These are phyloP conservation scores for Irpex sp. DNA, from an alignment of 1,284 basidiomycete species.

Conservation along the genomic window DNA sequence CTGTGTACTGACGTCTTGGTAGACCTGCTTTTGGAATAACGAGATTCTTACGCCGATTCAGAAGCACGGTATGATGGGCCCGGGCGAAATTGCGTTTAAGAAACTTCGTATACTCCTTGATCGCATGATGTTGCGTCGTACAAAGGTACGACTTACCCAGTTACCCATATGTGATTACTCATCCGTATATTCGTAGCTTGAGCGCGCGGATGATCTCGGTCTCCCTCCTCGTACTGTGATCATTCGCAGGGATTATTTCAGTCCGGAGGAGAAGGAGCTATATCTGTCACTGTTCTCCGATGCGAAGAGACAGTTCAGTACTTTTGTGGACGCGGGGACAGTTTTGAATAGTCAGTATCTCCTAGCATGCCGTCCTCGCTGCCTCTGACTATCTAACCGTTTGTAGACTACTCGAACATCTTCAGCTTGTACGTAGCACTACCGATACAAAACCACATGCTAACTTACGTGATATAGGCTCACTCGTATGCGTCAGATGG, in stretches of 20 bases:
- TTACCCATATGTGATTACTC: not conserved
- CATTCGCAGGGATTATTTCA: slow-evolving; percentile 91
- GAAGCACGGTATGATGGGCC: slow-evolving; percentile 71
- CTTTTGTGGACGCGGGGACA: slow-evolving; percentile 90
- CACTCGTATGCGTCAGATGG: slow-evolving; percentile 94
- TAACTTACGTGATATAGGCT: slow-evolving; percentile 39
- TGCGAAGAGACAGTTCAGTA: slow-evolving; percentile 89
- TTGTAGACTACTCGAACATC: slow-evolving; percentile 89
- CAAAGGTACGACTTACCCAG: slow-evolving; percentile 47
- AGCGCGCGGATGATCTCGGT: slow-evolving; percentile 96
- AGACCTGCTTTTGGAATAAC: slow-evolving; percentile 90
- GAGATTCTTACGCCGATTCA: slow-evolving; percentile 95
- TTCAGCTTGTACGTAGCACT: slow-evolving; percentile 66
- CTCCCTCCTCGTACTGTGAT: slow-evolving; percentile 93
- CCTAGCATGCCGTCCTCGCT: slow-evolving; percentile 6
- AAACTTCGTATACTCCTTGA: slow-evolving; percentile 89
- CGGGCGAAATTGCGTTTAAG: slow-evolving; percentile 82
- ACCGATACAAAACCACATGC: not conserved
- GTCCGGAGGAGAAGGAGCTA: slow-evolving; percentile 94
- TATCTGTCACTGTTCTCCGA: slow-evolving; percentile 92
- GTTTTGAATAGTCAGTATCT: slow-evolving; percentile 79
- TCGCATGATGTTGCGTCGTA: slow-evolving; percentile 93
- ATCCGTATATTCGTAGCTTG: slow-evolving; percentile 51
- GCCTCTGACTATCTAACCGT: not conserved
- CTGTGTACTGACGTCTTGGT: not conserved